Conservation (phyloP, 139 green algal genomes). For the Protoeuglena noctilucae region DNA sequence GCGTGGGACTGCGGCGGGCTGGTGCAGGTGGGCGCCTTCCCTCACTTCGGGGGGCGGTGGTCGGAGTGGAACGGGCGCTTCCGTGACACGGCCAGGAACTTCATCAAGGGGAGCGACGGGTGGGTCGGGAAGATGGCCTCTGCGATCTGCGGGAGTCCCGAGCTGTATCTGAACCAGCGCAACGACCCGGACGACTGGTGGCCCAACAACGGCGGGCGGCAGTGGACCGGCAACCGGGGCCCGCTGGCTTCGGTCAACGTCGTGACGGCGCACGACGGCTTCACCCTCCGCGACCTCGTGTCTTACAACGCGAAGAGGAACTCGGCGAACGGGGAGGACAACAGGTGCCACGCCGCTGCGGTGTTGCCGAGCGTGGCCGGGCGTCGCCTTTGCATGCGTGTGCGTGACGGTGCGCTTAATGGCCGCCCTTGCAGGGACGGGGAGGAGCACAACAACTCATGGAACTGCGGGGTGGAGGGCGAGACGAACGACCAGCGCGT, state of each 20-base stretch:
- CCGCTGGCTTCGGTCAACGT: constrained; percentile 86
- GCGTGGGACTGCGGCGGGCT: constrained; percentile 96
- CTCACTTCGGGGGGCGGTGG: constrained; percentile 88
- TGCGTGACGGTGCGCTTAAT: constrained; percentile 8
- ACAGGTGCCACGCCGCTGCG: constrained; percentile 18
- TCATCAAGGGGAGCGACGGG: constrained; percentile 79
- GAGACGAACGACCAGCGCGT: constrained; percentile 28
- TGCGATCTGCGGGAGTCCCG: constrained; percentile 57
- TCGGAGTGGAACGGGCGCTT: constrained; percentile 95
- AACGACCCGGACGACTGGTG: constrained; percentile 38
- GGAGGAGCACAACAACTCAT: constrained; percentile 87
- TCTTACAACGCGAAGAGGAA: constrained; percentile 97
- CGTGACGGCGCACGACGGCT: constrained; percentile 92
- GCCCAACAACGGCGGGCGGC: constrained; percentile 50
- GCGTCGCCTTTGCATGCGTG: background rate
- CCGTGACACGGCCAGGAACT: constrained; percentile 73
- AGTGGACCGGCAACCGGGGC: constrained; percentile 51
- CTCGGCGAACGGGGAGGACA: constrained; percentile 71
- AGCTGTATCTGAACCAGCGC: constrained; percentile 51
- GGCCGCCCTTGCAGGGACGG: constrained; percentile 45
- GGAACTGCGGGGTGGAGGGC: constrained; percentile 94
- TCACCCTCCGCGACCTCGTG: constrained; percentile 83
- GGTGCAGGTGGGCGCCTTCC: constrained; percentile 68
- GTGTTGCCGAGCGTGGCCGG: background rate
- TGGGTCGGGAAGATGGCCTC: constrained; percentile 63